A percentile compares a stretch with the other conserved stretches of the same genome.
Conservation (phyloP, 805 yeast genomes). For the Spathaspora arborariae region DNA sequence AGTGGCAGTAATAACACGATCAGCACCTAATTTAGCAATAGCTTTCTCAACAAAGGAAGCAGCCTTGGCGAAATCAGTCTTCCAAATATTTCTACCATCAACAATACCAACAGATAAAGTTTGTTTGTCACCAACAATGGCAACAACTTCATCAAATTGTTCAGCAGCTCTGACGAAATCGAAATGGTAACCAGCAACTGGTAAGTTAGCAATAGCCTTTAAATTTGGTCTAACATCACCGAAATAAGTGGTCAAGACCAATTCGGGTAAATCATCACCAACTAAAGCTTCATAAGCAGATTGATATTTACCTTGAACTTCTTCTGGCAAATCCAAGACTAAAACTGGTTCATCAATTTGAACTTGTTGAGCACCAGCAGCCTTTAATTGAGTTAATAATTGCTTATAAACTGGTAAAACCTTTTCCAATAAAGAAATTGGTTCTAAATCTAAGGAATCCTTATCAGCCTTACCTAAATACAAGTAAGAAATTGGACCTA, state of each 20-base stretch:
- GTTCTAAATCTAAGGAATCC: conserved; percentile 93
- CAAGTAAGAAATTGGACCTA: conserved; percentile 96
- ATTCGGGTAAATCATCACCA: conserved; percentile 65
- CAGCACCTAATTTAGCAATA: conserved; percentile 77
- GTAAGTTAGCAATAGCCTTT: conserved; percentile 80
- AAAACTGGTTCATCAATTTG: conserved; percentile 98
- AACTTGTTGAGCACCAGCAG: conserved; percentile 91
- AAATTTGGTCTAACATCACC: conserved; percentile 99
- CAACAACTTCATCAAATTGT: conserved; percentile 81
- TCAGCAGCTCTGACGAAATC: conserved; percentile 96
- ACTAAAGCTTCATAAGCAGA: conserved; percentile 78
- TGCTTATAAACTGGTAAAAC: conserved; percentile 90
- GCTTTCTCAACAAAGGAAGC: conserved; percentile 79
- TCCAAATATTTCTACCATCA: conserved; percentile 99
- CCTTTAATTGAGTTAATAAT: conserved; percentile 80
- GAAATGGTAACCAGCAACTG: conserved; percentile 94
- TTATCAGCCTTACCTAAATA: conserved; percentile 97
- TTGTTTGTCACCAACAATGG: conserved; percentile 66
- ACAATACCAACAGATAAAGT: conserved; percentile 93
- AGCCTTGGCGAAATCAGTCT: conserved; percentile 89
- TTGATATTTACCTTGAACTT: conserved; percentile 82
- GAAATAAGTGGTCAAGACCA: conserved; percentile 87
- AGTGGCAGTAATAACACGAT: conserved; percentile 75
- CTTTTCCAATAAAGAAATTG: conserved; percentile 84
- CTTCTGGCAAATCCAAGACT: conserved; percentile 87